A percentile compares a stretch with the other conserved stretches of the same genome.
Evolutionary conservation across 1,139 yeast genomes (phyloP).

Genomic region (Taphrina communis): DNA sequence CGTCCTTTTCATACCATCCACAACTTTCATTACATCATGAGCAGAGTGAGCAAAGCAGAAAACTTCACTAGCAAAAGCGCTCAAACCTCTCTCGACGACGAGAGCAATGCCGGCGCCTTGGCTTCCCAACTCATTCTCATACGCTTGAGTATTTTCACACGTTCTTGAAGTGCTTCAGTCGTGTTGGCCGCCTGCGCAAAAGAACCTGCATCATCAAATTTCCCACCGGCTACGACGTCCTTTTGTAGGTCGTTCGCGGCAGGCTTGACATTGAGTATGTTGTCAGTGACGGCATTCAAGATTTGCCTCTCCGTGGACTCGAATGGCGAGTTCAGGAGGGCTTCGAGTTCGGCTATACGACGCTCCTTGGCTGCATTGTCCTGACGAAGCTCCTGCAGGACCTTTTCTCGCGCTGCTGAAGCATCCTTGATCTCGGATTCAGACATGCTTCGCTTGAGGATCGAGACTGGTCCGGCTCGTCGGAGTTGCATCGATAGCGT

Average conservation of each 20-base stretch:
- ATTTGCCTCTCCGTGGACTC: constrained; percentile 23
- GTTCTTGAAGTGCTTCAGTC: constrained; percentile 1
- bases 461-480: not conserved
- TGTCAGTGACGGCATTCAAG: constrained; percentile 18
- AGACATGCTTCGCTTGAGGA: constrained; percentile 11
- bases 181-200: not conserved
- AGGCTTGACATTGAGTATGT: not conserved
- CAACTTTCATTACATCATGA: no score
- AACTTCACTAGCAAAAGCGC: not conserved
- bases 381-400: not conserved
- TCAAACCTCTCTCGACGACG: not conserved
- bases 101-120: constrained; percentile 13
- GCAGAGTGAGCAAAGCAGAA: no score
- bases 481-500: constrained; percentile 7
- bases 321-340: not conserved
- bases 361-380: not conserved
- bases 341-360: constrained; percentile 22
- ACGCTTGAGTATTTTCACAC: constrained; percentile 4
- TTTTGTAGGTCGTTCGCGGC: not conserved
- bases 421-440: constrained; percentile 9
- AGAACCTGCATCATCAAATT: not conserved
- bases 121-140: constrained; percentile 29
- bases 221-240: not conserved
- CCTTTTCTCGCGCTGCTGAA: not conserved
- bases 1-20: no score